Base-by-base conservation (phyloP, 2,329 filamentous ascomycete genomes). In the Aspergillus tubingensis region DNA sequence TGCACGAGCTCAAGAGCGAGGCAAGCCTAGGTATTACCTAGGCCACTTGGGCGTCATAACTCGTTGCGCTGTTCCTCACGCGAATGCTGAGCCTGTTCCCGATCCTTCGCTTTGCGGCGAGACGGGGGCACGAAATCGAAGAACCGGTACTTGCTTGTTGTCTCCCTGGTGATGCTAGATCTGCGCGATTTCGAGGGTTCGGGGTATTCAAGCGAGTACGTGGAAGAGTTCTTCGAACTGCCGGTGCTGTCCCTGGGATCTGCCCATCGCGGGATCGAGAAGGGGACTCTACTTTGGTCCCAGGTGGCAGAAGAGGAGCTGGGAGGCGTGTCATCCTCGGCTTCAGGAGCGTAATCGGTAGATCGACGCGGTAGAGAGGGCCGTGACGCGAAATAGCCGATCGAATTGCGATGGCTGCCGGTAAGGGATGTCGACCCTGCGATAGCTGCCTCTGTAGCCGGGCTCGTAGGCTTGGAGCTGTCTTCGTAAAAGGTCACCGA, bases 161-260 rank as follows among this genome's bases (percentile, higher is more conserved):
- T 67, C 56, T 79, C 77, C 54, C 74, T 74, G 48, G 71, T 75
- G 43, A 77, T 72, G 56, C 72, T 79, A 54, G 74, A 72, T 63
- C 75, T 69, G 58, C 73, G 75, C 30, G 68, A 70, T 57, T 74
- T 79, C 47, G 72, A 66, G 52, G 60, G 65, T 15, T 79, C 76
- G 2, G 72, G 65, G 41, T 75, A 75, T 41, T 81, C 78, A 38
- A 79, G 68, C 4, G 77, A 78, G 59, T 80, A 79, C 0, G 76
- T 79, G 6, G 79, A 81, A 2, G 78, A 80, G 58, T 81, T 80
- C 27, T 80, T 79, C 8, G 79, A 80, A 64, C 76, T 78, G 23
- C 75, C 70, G n/a, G 75, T 77, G 65, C 76, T 77, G 38, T 79
- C 75, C 15, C 76, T 75, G 30, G 74, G 62, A 23, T 79, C 78